phyloP scores from a whole-genome alignment of 2,329 filamentous ascomycete genomes.

The Aureobasidium uvarum region DNA sequence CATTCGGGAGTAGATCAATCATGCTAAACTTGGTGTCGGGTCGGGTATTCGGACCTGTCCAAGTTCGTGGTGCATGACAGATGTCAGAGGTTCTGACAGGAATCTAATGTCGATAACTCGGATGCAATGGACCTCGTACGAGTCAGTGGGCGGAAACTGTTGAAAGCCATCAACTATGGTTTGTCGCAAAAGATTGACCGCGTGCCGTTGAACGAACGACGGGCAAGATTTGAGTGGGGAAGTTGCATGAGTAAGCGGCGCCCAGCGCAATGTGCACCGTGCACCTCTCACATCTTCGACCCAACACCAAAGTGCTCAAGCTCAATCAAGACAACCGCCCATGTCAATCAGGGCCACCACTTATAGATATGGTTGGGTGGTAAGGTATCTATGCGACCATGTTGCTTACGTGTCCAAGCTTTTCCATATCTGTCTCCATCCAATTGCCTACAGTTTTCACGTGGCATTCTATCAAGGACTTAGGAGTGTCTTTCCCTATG shows the following conservation, averaged over 20 bases:
- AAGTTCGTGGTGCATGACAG: background rate
- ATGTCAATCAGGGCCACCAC: background rate
- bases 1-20: background rate
- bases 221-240: background rate
- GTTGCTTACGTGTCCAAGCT: background rate
- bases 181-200: conserved; percentile 1
- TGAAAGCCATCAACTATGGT: background rate
- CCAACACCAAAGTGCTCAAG: background rate
- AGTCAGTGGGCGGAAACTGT: background rate
- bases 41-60: background rate
- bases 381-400: background rate
- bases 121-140: background rate
- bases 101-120: background rate
- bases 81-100: background rate
- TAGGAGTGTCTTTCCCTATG: background rate
- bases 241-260: background rate
- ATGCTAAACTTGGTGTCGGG: background rate
- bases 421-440: background rate
- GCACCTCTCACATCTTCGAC: background rate
- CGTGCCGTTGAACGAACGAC: background rate
- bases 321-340: background rate
- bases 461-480: background rate
- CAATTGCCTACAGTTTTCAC: background rate
- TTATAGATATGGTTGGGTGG: background rate
- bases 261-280: background rate